Percentiles rank a stretch among this genome's conserved stretches.
Conservation (phyloP, 2,329 filamentous ascomycete genomes). For the Phoma herbarum region DNA sequence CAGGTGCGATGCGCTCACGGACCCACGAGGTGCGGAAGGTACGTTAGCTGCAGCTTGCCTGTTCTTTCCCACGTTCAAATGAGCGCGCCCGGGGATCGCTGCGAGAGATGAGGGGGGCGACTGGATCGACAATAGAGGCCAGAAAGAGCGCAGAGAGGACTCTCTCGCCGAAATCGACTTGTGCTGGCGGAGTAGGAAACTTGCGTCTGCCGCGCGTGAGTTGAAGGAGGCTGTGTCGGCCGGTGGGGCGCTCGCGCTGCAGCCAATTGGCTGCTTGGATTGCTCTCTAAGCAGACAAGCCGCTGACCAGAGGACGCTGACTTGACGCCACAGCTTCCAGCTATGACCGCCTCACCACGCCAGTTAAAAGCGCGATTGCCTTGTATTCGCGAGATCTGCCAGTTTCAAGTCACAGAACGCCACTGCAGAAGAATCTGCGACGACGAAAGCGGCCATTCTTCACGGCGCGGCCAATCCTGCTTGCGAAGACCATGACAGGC, state of each 20-base stretch:
- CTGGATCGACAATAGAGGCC: conserved; percentile 9
- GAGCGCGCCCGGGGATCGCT: conserved; percentile 12
- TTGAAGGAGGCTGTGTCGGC: conserved; percentile 15
- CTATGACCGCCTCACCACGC: background rate
- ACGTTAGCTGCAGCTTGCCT: conserved; percentile 19
- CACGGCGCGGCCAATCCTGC: conserved; percentile 4
- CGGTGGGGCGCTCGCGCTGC: conserved; percentile 5
- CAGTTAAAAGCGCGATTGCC: conserved; percentile 14
- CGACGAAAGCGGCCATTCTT: conserved; percentile 5
- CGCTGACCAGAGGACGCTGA: conserved; percentile 3
- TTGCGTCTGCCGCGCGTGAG: conserved; percentile 21
- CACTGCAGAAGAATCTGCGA: conserved; percentile 13
- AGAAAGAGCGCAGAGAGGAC: conserved; percentile 8
- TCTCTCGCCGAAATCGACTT: conserved; percentile 15
- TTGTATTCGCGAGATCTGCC: conserved; percentile 6
- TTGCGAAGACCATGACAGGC: background rate
- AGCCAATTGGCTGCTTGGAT: conserved; percentile 5
- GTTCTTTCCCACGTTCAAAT: conserved; percentile 11
- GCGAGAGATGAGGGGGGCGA: conserved; percentile 7
- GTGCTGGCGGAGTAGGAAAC: conserved; percentile 18
- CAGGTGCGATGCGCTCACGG: conserved; percentile 23
- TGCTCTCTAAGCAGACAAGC: conserved; percentile 4
- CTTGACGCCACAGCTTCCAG: conserved; percentile 14
- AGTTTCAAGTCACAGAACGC: conserved; percentile 7
- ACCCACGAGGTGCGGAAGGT: conserved; percentile 22